Percentiles rank a stretch among this genome's conserved stretches.
phyloP scores from a whole-genome alignment of 192 early-diverging fungal species.

The Backusella australiensis region DNA sequence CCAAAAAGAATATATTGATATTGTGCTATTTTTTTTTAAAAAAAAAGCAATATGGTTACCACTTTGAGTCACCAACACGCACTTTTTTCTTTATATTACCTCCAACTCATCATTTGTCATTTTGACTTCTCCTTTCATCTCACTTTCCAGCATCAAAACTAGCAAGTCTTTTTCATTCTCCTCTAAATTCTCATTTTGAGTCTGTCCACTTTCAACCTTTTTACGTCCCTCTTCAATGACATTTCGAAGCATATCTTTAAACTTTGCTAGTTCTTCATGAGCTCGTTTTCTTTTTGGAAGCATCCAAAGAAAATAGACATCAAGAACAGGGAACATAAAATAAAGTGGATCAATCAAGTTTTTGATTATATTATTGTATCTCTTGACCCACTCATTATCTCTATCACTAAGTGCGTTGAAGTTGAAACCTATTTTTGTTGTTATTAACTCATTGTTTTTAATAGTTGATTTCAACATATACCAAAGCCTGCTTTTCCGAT shows the following conservation, averaged over 20 bases:
- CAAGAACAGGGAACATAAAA: constrained; percentile 16
- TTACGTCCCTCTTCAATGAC: neutral
- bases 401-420: constrained; percentile 18
- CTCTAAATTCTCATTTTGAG: constrained; percentile 25
- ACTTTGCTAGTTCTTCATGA: constrained; percentile 4
- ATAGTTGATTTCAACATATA: neutral
- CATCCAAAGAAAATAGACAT: neutral
- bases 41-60: neutral
- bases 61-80: neutral
- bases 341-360: neutral
- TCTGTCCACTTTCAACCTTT: neutral
- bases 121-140: neutral
- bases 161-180: constrained; percentile 27
- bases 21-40: neutral
- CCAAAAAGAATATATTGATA: neutral
- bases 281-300: constrained; percentile 12
- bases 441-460: no score
- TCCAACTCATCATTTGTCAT: constrained; percentile 24
- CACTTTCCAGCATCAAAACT: constrained; percentile 30
- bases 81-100: neutral
- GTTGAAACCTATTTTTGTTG: neutral
- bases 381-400: constrained; percentile 9
- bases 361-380: constrained; percentile 10
- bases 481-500: constrained; percentile 30
- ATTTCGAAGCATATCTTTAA: constrained; percentile 15